These are phyloP conservation scores for Aspergillus sparsus DNA, from an alignment of 495 filamentous ascomycete genomes.

Conservation along the genomic window DNA sequence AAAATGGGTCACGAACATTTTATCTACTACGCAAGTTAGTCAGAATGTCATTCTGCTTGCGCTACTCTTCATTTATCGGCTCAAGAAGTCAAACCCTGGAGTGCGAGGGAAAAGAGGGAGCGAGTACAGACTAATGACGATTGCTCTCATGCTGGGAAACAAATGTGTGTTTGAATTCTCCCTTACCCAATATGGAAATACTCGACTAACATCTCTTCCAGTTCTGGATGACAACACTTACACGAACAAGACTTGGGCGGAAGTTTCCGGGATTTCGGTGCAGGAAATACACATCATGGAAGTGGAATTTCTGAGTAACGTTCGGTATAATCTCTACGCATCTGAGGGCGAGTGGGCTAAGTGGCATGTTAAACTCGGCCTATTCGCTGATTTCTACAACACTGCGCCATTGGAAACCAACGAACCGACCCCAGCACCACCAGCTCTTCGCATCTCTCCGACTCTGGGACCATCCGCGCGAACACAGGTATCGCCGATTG, in stretches of 20 bases:
- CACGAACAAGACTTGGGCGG: slow-evolving; percentile 99
- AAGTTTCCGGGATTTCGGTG: slow-evolving; percentile 93
- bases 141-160: slow-evolving; percentile 97
- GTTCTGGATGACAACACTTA: slow-evolving; percentile 98
- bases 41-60: slow-evolving; percentile 94
- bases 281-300: slow-evolving; percentile 99
- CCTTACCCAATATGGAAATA: not conserved
- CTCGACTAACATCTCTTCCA: slow-evolving; percentile 32
- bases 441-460: slow-evolving; percentile 37
- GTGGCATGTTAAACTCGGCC: slow-evolving; percentile 79
- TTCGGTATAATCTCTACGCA: slow-evolving; percentile 88
- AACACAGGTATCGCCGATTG: slow-evolving; percentile 34
- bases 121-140: slow-evolving; percentile 92
- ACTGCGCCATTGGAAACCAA: slow-evolving; percentile 50
- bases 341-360: slow-evolving; percentile 79
- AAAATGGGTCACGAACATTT: slow-evolving; percentile 90
- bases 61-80: slow-evolving; percentile 86
- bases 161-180: slow-evolving; percentile 67
- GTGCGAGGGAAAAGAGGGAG: slow-evolving; percentile 91
- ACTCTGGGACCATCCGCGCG: slow-evolving; percentile 27
- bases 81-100: slow-evolving; percentile 84
- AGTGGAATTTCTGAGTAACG: slow-evolving; percentile 98
- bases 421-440: slow-evolving; percentile 24
- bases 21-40: slow-evolving; percentile 94
- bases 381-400: slow-evolving; percentile 80